phyloP scores from a whole-genome alignment of 352 stramenopile genomes.

The Stramenopiles sp. region DNA sequence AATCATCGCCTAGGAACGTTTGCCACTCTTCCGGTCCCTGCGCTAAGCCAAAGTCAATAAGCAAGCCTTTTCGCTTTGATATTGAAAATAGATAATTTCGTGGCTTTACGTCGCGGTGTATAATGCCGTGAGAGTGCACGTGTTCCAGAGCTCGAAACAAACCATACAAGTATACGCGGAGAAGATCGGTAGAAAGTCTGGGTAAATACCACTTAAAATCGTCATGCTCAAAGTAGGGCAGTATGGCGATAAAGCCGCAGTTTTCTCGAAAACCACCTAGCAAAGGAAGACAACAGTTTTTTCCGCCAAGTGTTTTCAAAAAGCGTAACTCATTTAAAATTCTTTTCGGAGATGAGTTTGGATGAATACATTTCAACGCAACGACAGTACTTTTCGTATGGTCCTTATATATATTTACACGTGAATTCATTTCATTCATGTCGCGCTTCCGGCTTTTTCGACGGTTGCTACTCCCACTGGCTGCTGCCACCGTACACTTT shows the following conservation, averaged over 20 bases:
- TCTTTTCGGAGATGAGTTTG: background rate
- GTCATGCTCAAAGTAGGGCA: background rate
- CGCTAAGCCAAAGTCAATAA: background rate
- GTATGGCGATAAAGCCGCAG: background rate
- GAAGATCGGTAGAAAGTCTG: background rate
- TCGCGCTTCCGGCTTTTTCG: too few species aligned
- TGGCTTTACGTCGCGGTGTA: background rate
- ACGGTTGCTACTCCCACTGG: too few species aligned
- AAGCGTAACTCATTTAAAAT: background rate
- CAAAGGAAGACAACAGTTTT: background rate
- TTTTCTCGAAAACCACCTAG: background rate
- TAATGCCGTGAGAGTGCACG: background rate
- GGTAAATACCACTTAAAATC: background rate
- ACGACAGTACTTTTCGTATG: background rate
- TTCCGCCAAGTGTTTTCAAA: background rate
- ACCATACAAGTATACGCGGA: background rate
- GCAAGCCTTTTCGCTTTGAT: background rate
- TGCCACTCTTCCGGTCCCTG: background rate
- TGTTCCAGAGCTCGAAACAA: background rate
- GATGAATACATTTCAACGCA: background rate
- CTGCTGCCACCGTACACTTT: background rate
- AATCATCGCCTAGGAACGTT: background rate
- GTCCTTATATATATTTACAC: too few species aligned
- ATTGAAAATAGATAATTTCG: slow-evolving; percentile 1
- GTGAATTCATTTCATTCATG: too few species aligned